Base-by-base conservation (phyloP, 768 basidiomycete species). In the Calocera cornea region DNA sequence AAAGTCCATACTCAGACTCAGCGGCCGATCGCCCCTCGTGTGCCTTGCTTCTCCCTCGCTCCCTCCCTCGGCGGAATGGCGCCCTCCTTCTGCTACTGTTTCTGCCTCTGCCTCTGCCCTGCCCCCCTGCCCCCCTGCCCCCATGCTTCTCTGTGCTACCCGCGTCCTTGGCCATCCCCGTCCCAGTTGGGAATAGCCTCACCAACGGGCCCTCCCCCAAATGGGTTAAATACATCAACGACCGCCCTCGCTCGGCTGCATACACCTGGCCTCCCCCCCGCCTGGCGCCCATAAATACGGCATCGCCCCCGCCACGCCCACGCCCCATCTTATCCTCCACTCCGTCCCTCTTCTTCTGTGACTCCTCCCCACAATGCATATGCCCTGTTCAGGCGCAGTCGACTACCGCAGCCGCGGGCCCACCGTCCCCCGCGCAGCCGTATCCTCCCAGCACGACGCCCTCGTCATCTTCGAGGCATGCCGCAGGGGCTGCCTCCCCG, bases 401-500 rank as follows among this genome's bases (percentile, higher is more conserved):
- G 29, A 31, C 41, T 40, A 33, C 67, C 19, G 16, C 34, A 31
- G 41, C 44, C 60, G 24, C 44, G 34, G 31, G 33, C 64, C 64
- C 60, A 66, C 64, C 44, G 19, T 40, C 31, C 24, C 2, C 33
- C 38, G 50, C 34, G 29, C 27, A 22, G 64, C 24, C 12, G 84
- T 36, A 29, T 74, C 38, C 77, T 87, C 54, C 19, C 77, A 77
- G 47, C 81, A 81, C 22, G 81, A 86, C 33, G 74, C 77, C 38
- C 80, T 85, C 29, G 81, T 86, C 47, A 79, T 87, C 65, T 86
- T 87, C 74, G 86, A 87, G 70, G 77, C 80, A 64, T 65, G 33
- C 33, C 34, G 34, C 19, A 22, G 36, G 22, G 27, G 38, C 2
- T 2, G 31, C 49, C 31, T 49, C 24, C 34, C 33, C 34, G 24